Evolutionary conservation across 75 land plant species (phyloP), one percentile per base, ranked within the genome.

Genomic region (Ceratopteris richardii): DNA sequence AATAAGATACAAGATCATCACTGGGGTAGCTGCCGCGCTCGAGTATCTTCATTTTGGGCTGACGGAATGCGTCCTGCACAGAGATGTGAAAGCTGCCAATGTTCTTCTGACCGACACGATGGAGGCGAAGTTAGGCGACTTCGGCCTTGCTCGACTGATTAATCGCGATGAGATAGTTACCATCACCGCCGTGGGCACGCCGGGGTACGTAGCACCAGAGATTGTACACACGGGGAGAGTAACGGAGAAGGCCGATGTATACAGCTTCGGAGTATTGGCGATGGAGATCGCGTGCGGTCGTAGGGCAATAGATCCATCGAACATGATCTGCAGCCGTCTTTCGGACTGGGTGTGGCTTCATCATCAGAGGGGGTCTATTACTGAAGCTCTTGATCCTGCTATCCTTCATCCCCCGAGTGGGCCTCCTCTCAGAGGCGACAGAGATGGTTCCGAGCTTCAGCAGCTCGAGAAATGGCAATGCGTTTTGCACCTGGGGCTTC

Each of bases 241-340:
- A 25, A 75, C 78, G 7, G 64, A 83, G 56, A 71, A 58, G 62
- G 83, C 84, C 9, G 91, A 90, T 63, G 80, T 83, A 30, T 90
- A 86, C 56, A 82, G 87, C 67, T 90, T 86, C 56, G 96, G 96
- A 0, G 79, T 90, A 23, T 74, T 90, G 57, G 62, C 82, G 48
- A 79, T 90, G 52, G 96, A 86, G 74, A 52, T 83, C 11, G 77
- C 84, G 24, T 76, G 62, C 14, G 96, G 96, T 30, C 63, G 67
- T 56, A 64, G 58, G 71, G 84, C 96, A 7, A 83, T 83, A 13
- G 91, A 90, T 39, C 70, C 46, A 25, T 28, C 54, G 27, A 26
- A 22, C 27, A 22, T 23, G 28, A 52, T 4, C 5, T 14, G 14
- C 3, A 33, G 37, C 37, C 37, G 9, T 9, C 50, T 46, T 2